Percentiles rank a stretch among this genome's conserved stretches.
These are phyloP conservation scores for Ganoderma lucidum DNA, from an alignment of 1,284 basidiomycete species.

Conservation along the genomic window DNA sequence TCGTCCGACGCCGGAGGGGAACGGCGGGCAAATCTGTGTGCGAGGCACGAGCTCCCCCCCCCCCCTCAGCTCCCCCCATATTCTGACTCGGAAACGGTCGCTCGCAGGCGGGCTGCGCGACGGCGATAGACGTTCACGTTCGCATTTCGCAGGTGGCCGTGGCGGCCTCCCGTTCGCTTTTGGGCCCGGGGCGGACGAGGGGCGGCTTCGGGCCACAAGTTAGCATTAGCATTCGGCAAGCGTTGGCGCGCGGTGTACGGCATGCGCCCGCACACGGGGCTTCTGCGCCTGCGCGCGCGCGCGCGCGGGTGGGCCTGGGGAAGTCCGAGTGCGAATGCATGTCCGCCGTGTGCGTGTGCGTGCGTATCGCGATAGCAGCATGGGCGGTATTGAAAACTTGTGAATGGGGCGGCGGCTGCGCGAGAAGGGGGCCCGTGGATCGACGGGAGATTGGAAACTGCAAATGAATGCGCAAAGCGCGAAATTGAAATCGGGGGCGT, in stretches of 20 bases:
- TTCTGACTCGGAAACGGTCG: not conserved
- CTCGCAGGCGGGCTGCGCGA: not conserved
- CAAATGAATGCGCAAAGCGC: not conserved
- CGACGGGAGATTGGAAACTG: too few relatives aligned
- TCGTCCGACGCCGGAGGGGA: not conserved
- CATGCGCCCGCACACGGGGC: not conserved
- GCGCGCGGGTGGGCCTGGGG: not conserved
- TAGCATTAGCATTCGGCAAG: not conserved
- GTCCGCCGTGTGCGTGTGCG: not conserved
- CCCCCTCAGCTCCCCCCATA: too few relatives aligned
- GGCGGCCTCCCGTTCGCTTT: not conserved
- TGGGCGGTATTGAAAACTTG: not conserved
- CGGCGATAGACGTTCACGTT: not conserved
- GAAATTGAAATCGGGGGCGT: not conserved
- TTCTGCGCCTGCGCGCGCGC: constrained; percentile 3
- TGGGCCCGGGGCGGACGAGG: not conserved
- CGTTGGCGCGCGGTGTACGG: not conserved
- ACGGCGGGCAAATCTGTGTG: constrained; percentile 3
- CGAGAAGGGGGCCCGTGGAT: constrained; percentile 6
- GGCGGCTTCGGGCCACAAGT: not conserved
- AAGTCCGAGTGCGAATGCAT: not conserved
- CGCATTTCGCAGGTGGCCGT: not conserved
- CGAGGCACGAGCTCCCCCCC: not conserved
- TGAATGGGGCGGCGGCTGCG: not conserved
- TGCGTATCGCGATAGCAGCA: not conserved